phyloP scores from a whole-genome alignment of 2,329 filamentous ascomycete genomes.

The Pseudogymnoascus sp. region DNA sequence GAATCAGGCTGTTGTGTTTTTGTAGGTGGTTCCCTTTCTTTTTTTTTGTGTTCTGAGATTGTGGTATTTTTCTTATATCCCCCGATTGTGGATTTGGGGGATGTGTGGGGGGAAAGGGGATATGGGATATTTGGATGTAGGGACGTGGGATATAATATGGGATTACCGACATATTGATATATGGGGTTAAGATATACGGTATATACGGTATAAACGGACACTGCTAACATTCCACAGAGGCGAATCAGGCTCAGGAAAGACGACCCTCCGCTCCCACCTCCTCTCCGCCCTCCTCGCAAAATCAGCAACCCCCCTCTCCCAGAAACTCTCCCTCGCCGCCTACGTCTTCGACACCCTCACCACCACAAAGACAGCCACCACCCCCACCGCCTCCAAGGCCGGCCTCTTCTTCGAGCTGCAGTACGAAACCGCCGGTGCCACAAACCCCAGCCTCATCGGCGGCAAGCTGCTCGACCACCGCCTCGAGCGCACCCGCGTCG shows the following conservation, averaged over 20 bases:
- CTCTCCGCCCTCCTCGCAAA: constrained; percentile 79
- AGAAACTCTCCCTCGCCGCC: constrained; percentile 83
- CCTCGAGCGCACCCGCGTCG: constrained; percentile 82
- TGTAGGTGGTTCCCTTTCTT: constrained; percentile 54
- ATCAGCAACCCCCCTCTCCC: constrained; percentile 85
- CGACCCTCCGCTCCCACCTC: constrained; percentile 82
- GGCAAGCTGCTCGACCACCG: constrained; percentile 92
- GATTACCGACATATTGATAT: too few relatives aligned
- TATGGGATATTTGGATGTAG: too few relatives aligned
- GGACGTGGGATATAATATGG: too few relatives aligned
- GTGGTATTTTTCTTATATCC: constrained; percentile 9
- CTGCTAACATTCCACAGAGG: constrained; percentile 48
- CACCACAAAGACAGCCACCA: constrained; percentile 93
- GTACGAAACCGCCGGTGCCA: constrained; percentile 81
- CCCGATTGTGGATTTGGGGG: background rate
- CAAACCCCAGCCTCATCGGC: constrained; percentile 81
- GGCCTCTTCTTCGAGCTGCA: constrained; percentile 94
- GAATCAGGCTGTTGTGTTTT: constrained; percentile 84
- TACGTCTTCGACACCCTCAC: constrained; percentile 96
- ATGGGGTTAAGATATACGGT: too few relatives aligned
- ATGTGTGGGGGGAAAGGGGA: too few relatives aligned
- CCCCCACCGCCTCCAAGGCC: constrained; percentile 89
- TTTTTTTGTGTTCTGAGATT: background rate
- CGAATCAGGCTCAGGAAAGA: constrained; percentile 94
- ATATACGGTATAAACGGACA: too few relatives aligned